These are phyloP conservation scores for Periglandula ipomoeae DNA, from an alignment of 2,329 filamentous ascomycete species.

Conservation along the genomic window DNA sequence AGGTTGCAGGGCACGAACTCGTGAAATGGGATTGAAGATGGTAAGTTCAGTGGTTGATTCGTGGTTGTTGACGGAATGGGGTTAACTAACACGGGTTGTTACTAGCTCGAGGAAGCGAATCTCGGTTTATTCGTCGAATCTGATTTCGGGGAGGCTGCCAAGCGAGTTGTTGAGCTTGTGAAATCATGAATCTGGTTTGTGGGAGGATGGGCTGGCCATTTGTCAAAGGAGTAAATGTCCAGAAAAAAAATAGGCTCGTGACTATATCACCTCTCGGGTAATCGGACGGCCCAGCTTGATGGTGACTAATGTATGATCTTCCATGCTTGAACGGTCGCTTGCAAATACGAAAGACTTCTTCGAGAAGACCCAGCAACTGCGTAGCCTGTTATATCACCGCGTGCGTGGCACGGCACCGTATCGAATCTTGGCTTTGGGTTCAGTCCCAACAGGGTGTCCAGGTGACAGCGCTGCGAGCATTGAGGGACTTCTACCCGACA, in stretches of 20 bases:
- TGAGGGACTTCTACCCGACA: not conserved
- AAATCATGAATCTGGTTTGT: not conserved
- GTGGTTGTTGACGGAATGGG: not conserved
- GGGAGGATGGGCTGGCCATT: not conserved
- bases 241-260: too few relatives aligned
- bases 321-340: too few relatives aligned
- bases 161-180: conserved; percentile 24
- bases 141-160: conserved; percentile 28
- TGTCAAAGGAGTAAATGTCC: not conserved
- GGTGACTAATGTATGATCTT: too few relatives aligned
- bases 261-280: too few relatives aligned
- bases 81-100: not conserved
- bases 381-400: too few relatives aligned
- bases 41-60: conserved; percentile 19
- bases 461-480: not conserved
- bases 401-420: too few relatives aligned
- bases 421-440: too few relatives aligned
- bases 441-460: too few relatives aligned
- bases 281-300: too few relatives aligned
- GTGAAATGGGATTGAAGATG: conserved; percentile 28
- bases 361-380: too few relatives aligned
- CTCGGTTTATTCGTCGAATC: conserved; percentile 28
- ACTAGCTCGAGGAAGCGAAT: conserved; percentile 26
- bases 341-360: too few relatives aligned
- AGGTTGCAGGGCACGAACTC: conserved; percentile 39